These are phyloP conservation scores for Ganoderma sp. DNA, from an alignment of 1,284 basidiomycete species.

Conservation along the genomic window DNA sequence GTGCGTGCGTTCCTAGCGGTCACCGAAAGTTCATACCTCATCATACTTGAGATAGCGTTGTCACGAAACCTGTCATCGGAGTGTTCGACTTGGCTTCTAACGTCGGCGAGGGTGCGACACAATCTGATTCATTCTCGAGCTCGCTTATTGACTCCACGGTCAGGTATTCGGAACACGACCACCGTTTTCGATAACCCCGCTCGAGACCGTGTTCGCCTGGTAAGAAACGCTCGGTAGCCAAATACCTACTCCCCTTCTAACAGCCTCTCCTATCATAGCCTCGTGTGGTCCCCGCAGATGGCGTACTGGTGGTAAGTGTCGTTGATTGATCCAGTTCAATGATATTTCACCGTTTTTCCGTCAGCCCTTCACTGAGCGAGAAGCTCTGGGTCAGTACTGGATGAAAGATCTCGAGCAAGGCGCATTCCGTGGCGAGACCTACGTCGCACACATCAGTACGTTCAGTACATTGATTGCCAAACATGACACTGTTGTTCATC, in stretches of 20 bases:
- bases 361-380: conserved; percentile 86
- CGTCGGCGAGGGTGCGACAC: conserved; percentile 81
- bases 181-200: conserved; percentile 96
- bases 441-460: conserved; percentile 91
- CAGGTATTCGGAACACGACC: conserved; percentile 95
- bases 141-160: background rate
- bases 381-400: conserved; percentile 97
- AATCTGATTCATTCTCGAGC: too few relatives aligned
- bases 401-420: conserved; percentile 92
- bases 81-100: conserved; percentile 97
- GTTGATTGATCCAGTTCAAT: background rate
- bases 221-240: conserved; percentile 42
- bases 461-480: conserved; percentile 7
- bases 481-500: conserved; percentile 2
- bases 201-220: conserved; percentile 86
- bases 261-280: conserved; percentile 56
- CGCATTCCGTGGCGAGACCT: conserved; percentile 81
- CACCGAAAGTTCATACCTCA: conserved; percentile 17
- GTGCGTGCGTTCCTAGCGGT: conserved; percentile 53
- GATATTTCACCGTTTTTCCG: background rate
- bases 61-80: conserved; percentile 97
- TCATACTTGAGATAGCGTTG: conserved; percentile 56
- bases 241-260: background rate
- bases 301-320: conserved; percentile 72
- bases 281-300: conserved; percentile 85